Percentiles rank a stretch among this genome's conserved stretches.
These are phyloP conservation scores for Salix koriyanagi DNA, from an alignment of 345 rosid genomes.

Conservation along the genomic window DNA sequence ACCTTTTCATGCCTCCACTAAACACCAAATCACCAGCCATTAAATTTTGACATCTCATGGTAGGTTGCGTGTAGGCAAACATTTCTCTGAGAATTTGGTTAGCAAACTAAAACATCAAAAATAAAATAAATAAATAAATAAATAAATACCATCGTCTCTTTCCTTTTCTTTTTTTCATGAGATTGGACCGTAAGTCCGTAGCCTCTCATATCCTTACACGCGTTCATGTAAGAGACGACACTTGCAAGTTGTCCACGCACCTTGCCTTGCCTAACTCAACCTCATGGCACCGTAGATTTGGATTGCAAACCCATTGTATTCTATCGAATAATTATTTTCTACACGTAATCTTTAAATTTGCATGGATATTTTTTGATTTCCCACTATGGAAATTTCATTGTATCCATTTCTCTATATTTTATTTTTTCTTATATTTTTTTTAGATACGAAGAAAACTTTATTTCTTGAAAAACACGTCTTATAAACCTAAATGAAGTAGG, in stretches of 20 bases:
- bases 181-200: slow-evolving; percentile 3
- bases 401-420: no score
- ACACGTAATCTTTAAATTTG: no score
- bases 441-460: no score
- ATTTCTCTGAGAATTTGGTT: slow-evolving; percentile 22
- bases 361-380: not conserved
- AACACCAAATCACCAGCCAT: not conserved
- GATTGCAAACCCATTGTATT: not conserved
- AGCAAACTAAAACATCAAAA: slow-evolving; percentile 34
- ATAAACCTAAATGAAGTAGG: fast-evolving
- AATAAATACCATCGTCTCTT: slow-evolving; percentile 4
- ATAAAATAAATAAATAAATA: no score
- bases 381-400: not conserved
- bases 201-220: not conserved
- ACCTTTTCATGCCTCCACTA: not conserved
- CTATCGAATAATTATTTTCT: no score
- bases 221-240: not conserved
- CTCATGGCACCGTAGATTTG: not conserved
- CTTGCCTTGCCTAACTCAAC: slow-evolving; percentile 14
- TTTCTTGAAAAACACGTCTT: fast-evolving
- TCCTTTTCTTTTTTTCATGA: not conserved
- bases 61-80: slow-evolving; percentile 51
- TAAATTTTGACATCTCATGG: slow-evolving; percentile 22
- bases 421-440: no score
- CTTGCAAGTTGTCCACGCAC: slow-evolving; percentile 4